These are phyloP conservation scores for Beauveria sp. DNA, from an alignment of 2,329 filamentous ascomycete genomes.

Conservation along the genomic window DNA sequence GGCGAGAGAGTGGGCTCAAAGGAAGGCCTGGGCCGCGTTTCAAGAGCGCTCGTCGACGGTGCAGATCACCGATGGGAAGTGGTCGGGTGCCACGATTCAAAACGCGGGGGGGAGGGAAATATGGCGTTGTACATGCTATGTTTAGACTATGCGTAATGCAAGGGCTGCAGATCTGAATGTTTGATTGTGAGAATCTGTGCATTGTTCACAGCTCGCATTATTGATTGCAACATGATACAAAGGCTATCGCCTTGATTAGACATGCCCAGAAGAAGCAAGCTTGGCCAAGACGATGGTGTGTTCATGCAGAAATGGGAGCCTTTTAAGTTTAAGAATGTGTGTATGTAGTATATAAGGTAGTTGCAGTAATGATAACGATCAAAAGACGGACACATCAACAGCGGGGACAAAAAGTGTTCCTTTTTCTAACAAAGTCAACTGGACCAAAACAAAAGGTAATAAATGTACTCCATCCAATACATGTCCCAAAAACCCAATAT, in stretches of 20 bases:
- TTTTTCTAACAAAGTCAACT: slow-evolving; percentile 19
- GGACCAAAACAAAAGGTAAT: slow-evolving; percentile 3
- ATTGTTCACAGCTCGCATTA: too few species aligned
- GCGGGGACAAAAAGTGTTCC: slow-evolving; percentile 7
- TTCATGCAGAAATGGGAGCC: neutral
- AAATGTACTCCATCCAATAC: slow-evolving; percentile 36
- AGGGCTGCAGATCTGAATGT: too few species aligned
- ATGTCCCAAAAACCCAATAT: slow-evolving; percentile 22
- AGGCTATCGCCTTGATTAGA: too few species aligned
- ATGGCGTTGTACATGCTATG: too few species aligned
- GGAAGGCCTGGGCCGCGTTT: neutral
- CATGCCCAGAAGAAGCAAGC: too few species aligned
- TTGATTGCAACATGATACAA: too few species aligned
- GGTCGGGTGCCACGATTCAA: neutral
- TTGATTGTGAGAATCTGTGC: too few species aligned
- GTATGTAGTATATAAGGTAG: slow-evolving; percentile 7
- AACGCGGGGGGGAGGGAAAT: neutral
- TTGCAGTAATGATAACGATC: neutral
- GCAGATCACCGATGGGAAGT: neutral
- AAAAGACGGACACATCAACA: neutral
- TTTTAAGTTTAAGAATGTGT: neutral
- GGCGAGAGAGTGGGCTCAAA: neutral
- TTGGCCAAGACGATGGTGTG: too few species aligned
- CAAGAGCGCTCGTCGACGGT: neutral
- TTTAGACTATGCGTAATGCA: too few species aligned